Base-by-base conservation (phyloP, 495 filamentous ascomycete species). In the Geoglossum glabrum region DNA sequence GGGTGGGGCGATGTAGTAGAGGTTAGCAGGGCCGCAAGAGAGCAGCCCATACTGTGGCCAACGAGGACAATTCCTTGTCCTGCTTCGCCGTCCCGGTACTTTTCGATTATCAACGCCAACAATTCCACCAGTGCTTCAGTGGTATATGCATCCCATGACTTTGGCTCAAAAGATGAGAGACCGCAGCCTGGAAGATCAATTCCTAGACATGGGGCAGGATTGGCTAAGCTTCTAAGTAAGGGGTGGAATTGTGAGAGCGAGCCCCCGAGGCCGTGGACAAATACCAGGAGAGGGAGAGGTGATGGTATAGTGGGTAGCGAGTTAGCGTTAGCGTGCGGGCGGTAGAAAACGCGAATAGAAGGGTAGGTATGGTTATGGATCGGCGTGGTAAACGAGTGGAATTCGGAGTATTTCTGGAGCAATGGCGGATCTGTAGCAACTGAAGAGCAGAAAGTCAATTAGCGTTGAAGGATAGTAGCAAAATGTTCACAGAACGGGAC, bases 111-210 rank as follows among this genome's bases (percentile, higher is more conserved):
- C 1, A 73, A 73, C 36, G 77, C 79, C 11, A 95, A 70, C 15
- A 97, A 71, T 61, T 87, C 82, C 13, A 78, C 81, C 30, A 97
- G 70, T 13, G 84, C 82, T 47, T 86, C 80, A 8, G 82, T 80
- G 0, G 78, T 81, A 64, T 95, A 97, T 25, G 89, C 84, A 49
- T 79, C 74, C 87, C 88, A 94, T 28, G 73, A 64, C 1, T 72
- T 79, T 1, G 81, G 83, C 27, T 72, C 73, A 68, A 89, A 90
- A 13, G 74, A 72, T 8, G 88, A 95, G 6, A 79, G 69, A 30
- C 90, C 90, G 60, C 88, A 95, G 30, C 90, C 90, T 1, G 90
- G 90, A 1, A 95, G 71, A 67, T 97, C 90, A 58, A 96, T 83
- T 5, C 85, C 85, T 17, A 97, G 78, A 63, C 87, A 94, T n/a